Conservation (phyloP, 139 green algal species). For the Chlorella sp. region DNA sequence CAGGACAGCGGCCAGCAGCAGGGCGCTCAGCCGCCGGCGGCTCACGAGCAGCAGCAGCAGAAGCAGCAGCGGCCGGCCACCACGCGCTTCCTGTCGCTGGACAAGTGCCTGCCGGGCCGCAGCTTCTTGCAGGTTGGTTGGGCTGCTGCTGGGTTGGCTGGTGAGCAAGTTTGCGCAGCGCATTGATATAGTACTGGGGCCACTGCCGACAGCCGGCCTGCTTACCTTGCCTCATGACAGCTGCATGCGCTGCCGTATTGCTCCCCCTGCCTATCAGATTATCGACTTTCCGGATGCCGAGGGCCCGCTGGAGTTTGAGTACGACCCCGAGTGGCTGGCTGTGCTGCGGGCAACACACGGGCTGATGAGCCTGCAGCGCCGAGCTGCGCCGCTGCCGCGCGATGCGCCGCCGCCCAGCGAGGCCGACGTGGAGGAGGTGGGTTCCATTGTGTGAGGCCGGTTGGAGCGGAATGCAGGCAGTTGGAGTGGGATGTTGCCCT, state of each 20-base stretch:
- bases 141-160: no score
- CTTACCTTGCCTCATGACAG: no score
- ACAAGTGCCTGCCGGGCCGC: constrained; percentile 96
- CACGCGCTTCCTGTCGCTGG: constrained; percentile 94
- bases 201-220: no score
- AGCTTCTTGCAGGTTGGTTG: constrained; percentile 92
- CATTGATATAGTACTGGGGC: no score
- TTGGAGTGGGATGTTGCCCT: neutral
- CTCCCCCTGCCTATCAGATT: no score
- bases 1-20: neutral
- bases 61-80: neutral
- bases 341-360: constrained; percentile 82
- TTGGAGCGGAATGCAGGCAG: no score
- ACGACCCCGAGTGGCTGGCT: constrained; percentile 96
- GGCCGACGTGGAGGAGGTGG: constrained; percentile 13
- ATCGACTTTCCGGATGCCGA: constrained; percentile 73
- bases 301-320: constrained; percentile 78
- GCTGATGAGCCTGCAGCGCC: constrained; percentile 61
- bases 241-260: no score
- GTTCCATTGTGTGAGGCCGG: neutral
- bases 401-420: neutral
- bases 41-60: neutral
- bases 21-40: neutral
- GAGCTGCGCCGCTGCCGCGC: constrained; percentile 46
- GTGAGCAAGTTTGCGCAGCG: no score